A percentile compares a stretch with the other conserved stretches of the same genome.
These are phyloP conservation scores for Barnettozyma californica DNA, from an alignment of 805 yeast genomes.

Conservation along the genomic window DNA sequence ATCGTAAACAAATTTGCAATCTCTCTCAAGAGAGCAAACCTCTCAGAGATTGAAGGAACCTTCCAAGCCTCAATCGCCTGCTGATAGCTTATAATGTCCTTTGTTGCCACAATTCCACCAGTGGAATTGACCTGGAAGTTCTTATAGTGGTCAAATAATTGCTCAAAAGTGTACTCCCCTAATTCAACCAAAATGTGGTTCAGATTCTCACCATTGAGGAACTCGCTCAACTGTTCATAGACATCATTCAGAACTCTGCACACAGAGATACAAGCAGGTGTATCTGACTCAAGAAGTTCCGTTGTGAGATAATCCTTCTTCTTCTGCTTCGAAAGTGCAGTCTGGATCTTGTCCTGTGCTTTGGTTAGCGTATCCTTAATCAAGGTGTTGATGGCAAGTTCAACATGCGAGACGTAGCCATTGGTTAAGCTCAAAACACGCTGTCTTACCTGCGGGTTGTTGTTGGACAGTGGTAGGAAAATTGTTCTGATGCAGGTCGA, in stretches of 20 bases:
- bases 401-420: constrained; percentile 52
- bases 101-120: constrained; percentile 80
- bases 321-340: constrained; percentile 59
- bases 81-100: constrained; percentile 77
- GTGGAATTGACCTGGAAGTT: constrained; percentile 70
- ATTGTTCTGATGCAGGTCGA: constrained; percentile 72
- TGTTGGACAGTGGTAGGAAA: constrained; percentile 66
- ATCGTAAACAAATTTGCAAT: constrained; percentile 82
- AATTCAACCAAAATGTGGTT: constrained; percentile 45
- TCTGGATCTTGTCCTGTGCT: constrained; percentile 44
- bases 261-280: constrained; percentile 64
- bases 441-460: constrained; percentile 50
- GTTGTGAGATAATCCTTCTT: constrained; percentile 63
- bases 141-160: constrained; percentile 65
- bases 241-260: constrained; percentile 45
- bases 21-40: constrained; percentile 69
- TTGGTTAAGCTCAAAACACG: constrained; percentile 60
- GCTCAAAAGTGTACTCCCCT: constrained; percentile 52
- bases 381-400: constrained; percentile 59
- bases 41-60: constrained; percentile 52
- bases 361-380: constrained; percentile 53
- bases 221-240: constrained; percentile 33
- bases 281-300: constrained; percentile 48
- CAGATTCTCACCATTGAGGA: constrained; percentile 44
- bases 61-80: constrained; percentile 63